phyloP scores from a whole-genome alignment of 352 stramenopile species.

The Pythium aristosporum region DNA sequence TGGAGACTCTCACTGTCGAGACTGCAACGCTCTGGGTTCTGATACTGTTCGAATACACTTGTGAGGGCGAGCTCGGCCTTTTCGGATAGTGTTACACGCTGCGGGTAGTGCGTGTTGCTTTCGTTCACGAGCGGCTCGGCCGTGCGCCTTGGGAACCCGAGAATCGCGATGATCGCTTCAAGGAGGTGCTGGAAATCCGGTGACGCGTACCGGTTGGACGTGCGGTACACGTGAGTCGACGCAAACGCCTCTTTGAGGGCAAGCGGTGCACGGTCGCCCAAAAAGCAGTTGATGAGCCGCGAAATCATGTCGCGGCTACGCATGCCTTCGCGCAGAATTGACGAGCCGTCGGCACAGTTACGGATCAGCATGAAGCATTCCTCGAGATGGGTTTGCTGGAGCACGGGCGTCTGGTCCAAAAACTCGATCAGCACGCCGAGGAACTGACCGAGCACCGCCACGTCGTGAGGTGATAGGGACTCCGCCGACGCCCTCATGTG shows the following conservation, averaged over 20 bases:
- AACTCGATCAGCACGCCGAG: conserved; percentile 55
- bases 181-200: conserved; percentile 89
- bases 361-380: conserved; percentile 86
- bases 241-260: conserved; percentile 75
- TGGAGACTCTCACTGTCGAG: conserved; percentile 63
- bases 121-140: conserved; percentile 69
- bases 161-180: conserved; percentile 83
- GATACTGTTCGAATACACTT: conserved; percentile 75
- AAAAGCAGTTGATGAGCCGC: conserved; percentile 80
- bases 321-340: conserved; percentile 46
- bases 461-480: conserved; percentile 23
- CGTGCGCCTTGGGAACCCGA: conserved; percentile 65
- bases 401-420: conserved; percentile 70
- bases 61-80: conserved; percentile 72
- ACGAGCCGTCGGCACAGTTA: conserved; percentile 70
- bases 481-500: conserved; percentile 39
- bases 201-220: conserved; percentile 54
- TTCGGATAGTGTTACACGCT: conserved; percentile 66
- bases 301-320: conserved; percentile 71
- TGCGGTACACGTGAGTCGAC: conserved; percentile 44
- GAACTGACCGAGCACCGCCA: conserved; percentile 36
- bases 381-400: conserved; percentile 82
- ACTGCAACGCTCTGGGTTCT: conserved; percentile 30
- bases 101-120: conserved; percentile 64
- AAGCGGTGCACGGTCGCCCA: conserved; percentile 63